Evolutionary conservation across 345 rosid species (phyloP).

Genomic region (Psidium friedrichsthalianum): DNA sequence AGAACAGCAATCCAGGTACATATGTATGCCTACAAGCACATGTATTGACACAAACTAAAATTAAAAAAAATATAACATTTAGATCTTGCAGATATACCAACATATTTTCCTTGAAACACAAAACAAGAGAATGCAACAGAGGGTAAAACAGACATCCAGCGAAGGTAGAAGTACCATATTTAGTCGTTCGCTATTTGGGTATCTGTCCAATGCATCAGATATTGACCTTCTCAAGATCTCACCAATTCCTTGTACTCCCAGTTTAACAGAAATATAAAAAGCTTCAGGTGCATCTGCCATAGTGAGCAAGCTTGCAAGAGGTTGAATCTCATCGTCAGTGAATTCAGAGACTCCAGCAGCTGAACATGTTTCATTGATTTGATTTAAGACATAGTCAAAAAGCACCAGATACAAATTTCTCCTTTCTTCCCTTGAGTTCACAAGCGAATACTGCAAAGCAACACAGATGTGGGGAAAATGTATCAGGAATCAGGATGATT

Average conservation of each 20-base stretch:
- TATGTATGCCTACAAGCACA: background rate
- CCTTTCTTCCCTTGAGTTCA: conserved; percentile 79
- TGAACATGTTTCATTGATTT: conserved; percentile 70
- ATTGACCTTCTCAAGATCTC: conserved; percentile 89
- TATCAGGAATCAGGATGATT: background rate
- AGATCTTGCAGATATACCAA: background rate
- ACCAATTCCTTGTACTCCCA: conserved; percentile 90
- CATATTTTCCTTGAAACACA: background rate
- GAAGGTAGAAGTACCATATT: conserved; percentile 43
- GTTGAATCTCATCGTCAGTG: conserved; percentile 76
- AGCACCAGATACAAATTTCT: conserved; percentile 81
- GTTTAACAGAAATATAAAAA: conserved; percentile 85
- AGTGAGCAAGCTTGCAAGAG: conserved; percentile 65
- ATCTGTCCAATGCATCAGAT: conserved; percentile 65
- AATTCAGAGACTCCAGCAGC: conserved; percentile 80
- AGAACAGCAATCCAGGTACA: background rate
- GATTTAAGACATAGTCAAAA: conserved; percentile 78
- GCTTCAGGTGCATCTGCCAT: conserved; percentile 97
- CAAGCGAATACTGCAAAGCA: conserved; percentile 73
- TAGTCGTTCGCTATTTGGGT: conserved; percentile 76
- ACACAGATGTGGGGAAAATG: background rate
- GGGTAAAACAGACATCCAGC: background rate
- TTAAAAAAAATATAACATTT: background rate
- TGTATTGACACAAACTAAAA: background rate
- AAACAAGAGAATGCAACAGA: background rate